Conservation (phyloP, 257 asterid genomes). For the Haberlea rhodopensis region DNA sequence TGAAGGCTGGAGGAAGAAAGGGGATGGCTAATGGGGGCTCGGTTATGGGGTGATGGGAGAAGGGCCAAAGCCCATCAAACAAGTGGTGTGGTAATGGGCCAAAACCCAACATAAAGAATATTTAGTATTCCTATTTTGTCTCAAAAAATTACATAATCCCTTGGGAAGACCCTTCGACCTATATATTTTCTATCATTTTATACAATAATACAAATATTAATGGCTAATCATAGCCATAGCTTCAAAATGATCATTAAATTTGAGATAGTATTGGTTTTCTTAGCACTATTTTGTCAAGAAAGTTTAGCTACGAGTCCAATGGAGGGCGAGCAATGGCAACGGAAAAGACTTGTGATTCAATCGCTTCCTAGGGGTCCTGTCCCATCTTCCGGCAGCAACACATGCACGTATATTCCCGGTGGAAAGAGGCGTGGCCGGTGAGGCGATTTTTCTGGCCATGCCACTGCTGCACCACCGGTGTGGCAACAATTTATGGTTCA, state of each 20-base stretch:
- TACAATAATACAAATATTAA: too few species aligned
- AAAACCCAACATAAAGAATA: too few species aligned
- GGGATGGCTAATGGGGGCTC: too few species aligned
- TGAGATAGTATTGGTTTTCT: not conserved
- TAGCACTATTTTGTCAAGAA: not conserved
- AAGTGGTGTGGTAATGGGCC: too few species aligned
- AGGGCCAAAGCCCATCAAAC: too few species aligned
- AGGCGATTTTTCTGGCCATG: too few species aligned
- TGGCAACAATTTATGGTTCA: conserved; percentile 9
- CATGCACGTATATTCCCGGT: conserved; percentile 61
- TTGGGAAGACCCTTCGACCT: too few species aligned
- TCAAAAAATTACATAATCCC: too few species aligned
- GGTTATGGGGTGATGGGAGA: too few species aligned
- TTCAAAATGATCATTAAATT: not conserved
- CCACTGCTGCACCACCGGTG: not conserved
- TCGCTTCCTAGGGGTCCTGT: conserved; percentile 52
- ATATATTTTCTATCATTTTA: too few species aligned
- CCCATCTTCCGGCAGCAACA: conserved; percentile 34
- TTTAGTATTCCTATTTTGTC: too few species aligned
- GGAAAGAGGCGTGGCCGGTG: conserved; percentile 41
- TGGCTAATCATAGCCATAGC: not conserved
- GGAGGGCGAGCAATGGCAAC: conserved; percentile 32
- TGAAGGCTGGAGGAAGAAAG: too few species aligned
- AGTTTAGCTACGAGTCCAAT: conserved; percentile 32
- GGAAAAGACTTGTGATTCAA: conserved; percentile 32